Conservation (phyloP, 768 basidiomycete genomes). For the Trametes maxima region DNA sequence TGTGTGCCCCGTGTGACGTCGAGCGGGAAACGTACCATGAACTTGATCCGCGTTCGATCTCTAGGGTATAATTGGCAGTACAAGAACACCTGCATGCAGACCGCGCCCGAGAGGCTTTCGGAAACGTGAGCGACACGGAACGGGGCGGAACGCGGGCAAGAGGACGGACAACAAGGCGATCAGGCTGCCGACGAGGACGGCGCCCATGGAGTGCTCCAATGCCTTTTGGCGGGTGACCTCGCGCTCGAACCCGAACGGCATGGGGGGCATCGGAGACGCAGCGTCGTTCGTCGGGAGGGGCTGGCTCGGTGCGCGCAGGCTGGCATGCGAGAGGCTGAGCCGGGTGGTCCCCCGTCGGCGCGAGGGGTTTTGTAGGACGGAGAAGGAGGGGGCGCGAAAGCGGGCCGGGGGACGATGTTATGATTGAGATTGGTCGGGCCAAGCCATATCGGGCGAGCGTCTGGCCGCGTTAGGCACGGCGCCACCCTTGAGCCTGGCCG, state of each 20-base stretch:
- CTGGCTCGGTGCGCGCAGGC: not conserved
- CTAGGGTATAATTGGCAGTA: slow-evolving; percentile 19
- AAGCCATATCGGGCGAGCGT: slow-evolving; percentile 6
- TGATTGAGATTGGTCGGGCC: not conserved
- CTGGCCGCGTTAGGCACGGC: not conserved
- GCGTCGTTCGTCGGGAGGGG: not conserved
- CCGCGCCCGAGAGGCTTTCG: slow-evolving; percentile 20
- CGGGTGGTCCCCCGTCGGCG: too few relatives aligned
- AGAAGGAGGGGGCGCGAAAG: not conserved
- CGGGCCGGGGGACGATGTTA: not conserved
- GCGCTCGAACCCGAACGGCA: not conserved
- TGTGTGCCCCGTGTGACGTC: too few relatives aligned
- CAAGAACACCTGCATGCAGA: slow-evolving; percentile 21
- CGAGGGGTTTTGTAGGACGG: not conserved
- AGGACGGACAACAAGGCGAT: slow-evolving; percentile 15
- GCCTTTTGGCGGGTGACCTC: slow-evolving; percentile 10
- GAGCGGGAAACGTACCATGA: slow-evolving; percentile 8
- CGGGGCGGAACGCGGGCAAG: too few relatives aligned
- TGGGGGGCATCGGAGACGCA: not conserved
- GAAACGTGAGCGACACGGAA: not conserved
- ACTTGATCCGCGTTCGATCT: slow-evolving; percentile 14
- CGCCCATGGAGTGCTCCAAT: slow-evolving; percentile 16
- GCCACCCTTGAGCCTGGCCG: not conserved
- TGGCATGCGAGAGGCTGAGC: too few relatives aligned
- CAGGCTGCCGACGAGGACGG: slow-evolving; percentile 21